Conservation (phyloP, 371 early-diverging fungal genomes). For the Apophysomyces elegans region DNA sequence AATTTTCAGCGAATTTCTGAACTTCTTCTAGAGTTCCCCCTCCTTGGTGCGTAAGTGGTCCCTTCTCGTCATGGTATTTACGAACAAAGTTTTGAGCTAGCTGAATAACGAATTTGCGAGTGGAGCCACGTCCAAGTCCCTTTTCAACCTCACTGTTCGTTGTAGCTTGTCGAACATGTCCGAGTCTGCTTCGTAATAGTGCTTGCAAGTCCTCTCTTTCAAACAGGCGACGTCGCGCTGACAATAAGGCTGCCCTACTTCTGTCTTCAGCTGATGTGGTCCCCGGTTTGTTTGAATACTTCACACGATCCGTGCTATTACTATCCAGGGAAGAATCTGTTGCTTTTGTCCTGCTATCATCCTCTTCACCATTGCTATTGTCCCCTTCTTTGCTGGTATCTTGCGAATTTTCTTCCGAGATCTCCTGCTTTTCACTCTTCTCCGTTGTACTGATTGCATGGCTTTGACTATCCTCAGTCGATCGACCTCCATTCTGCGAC, state of each 20-base stretch:
- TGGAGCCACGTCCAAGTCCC: slow-evolving; percentile 43
- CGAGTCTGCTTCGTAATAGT: slow-evolving; percentile 34
- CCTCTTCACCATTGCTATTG: slow-evolving; percentile 20
- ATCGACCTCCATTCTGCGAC: not conserved
- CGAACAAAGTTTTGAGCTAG: slow-evolving; percentile 28
- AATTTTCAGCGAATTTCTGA: slow-evolving; percentile 20
- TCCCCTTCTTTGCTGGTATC: slow-evolving; percentile 20
- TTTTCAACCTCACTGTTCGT: slow-evolving; percentile 27
- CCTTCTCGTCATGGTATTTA: slow-evolving; percentile 18
- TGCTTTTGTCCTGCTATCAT: slow-evolving; percentile 19
- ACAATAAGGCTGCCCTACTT: not conserved
- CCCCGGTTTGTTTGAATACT: not conserved
- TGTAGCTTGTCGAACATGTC: slow-evolving; percentile 4
- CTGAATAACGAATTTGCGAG: slow-evolving; percentile 39
- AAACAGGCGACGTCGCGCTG: slow-evolving; percentile 27
- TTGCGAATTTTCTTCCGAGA: slow-evolving; percentile 1
- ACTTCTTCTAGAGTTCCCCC: slow-evolving; percentile 35
- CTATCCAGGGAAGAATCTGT: slow-evolving; percentile 8
- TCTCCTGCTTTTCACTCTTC: slow-evolving; percentile 11
- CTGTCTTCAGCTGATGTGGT: slow-evolving; percentile 6
- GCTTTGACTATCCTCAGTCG: slow-evolving; percentile 1
- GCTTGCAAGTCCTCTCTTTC: slow-evolving; percentile 36
- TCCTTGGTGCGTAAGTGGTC: slow-evolving; percentile 1
- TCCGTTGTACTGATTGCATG: slow-evolving; percentile 1
- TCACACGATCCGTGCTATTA: not conserved